phyloP scores from a whole-genome alignment of 164 flowering plant species.

The Warburgia ugandensis region DNA sequence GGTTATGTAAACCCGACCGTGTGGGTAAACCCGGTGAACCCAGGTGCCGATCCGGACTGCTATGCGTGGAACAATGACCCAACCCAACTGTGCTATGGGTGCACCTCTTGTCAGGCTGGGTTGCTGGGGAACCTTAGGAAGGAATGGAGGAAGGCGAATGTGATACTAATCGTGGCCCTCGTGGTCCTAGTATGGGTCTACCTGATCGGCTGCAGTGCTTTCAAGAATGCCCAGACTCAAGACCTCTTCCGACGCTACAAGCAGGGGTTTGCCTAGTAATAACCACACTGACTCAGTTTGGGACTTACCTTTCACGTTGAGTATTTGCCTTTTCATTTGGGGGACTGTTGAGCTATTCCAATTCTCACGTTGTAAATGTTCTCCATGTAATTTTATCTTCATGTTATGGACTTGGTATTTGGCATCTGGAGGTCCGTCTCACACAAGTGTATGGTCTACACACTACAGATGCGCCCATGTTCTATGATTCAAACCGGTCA shows the following conservation, averaged over 20 bases:
- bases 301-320: background rate
- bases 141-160: slow-evolving; percentile 88
- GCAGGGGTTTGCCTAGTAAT: slow-evolving; percentile 44
- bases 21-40: slow-evolving; percentile 68
- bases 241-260: slow-evolving; percentile 68
- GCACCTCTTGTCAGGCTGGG: slow-evolving; percentile 84
- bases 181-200: slow-evolving; percentile 74
- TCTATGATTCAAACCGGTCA: too few species aligned
- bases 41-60: slow-evolving; percentile 63
- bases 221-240: slow-evolving; percentile 79
- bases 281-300: background rate
- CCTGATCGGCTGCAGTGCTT: slow-evolving; percentile 83
- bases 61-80: slow-evolving; percentile 77
- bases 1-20: slow-evolving; percentile 68
- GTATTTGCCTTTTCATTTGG: background rate
- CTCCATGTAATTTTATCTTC: too few species aligned
- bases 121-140: slow-evolving; percentile 66
- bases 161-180: slow-evolving; percentile 53
- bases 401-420: too few species aligned
- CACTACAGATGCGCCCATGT: too few species aligned
- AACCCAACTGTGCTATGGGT: slow-evolving; percentile 64
- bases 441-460: too few species aligned
- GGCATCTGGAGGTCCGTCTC: too few species aligned
- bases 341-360: too few species aligned
- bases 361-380: too few species aligned